Percentiles rank a stretch among this genome's conserved stretches.
Evolutionary conservation across 2,329 filamentous ascomycete genomes (phyloP).

Genomic region (Nemania sp.): DNA sequence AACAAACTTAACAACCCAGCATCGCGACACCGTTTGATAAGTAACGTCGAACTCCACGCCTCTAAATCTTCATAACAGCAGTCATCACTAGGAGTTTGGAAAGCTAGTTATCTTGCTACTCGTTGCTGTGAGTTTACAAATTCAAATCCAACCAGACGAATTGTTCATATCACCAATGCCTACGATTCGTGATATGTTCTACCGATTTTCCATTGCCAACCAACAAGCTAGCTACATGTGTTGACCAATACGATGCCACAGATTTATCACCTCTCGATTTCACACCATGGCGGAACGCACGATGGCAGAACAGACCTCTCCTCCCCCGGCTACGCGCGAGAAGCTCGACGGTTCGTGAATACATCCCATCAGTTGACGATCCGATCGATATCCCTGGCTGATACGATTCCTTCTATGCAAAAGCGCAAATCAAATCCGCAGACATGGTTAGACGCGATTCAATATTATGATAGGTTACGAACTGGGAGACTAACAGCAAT

Average conservation of each 20-base stretch:
- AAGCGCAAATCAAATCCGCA: conserved; percentile 95
- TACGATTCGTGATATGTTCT: no score
- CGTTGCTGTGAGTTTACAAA: conserved; percentile 3
- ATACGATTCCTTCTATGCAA: conserved; percentile 25
- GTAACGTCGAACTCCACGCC: no score
- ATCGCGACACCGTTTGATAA: no score
- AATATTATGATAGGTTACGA: conserved; percentile 5
- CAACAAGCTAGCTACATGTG: neutral
- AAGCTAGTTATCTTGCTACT: neutral
- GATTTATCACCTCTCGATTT: neutral
- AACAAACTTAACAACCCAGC: no score
- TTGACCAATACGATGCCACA: conserved; percentile 4
- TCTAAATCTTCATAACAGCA: no score
- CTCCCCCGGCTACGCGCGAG: conserved; percentile 36
- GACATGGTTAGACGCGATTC: conserved; percentile 76
- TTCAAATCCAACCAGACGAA: no score
- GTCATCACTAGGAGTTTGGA: no score
- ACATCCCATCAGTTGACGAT: neutral
- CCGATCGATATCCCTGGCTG: conserved; percentile 14
- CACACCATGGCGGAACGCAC: conserved; percentile 5
- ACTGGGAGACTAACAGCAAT: conserved; percentile 18
- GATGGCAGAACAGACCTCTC: conserved; percentile 38
- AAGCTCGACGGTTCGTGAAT: conserved; percentile 41
- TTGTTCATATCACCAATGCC: no score
- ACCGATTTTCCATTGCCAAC: neutral